A percentile compares a stretch with the other conserved stretches of the same genome.
Conservation (phyloP, 805 yeast genomes). For the Tetrapisispora nanseiensis region DNA sequence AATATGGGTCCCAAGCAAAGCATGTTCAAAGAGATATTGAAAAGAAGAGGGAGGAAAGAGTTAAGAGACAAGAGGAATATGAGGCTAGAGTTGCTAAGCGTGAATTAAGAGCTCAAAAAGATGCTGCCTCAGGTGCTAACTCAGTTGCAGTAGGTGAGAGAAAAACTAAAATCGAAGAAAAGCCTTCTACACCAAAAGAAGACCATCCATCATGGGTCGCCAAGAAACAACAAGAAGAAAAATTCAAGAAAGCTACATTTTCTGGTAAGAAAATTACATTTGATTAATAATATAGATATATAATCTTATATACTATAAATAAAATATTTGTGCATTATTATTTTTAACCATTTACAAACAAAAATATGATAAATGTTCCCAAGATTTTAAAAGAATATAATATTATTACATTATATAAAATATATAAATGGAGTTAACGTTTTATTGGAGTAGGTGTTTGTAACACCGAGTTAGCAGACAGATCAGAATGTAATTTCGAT, state of each 20-base stretch:
- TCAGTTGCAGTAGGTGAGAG: constrained; percentile 8
- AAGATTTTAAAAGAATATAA: not conserved
- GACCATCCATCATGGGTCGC: constrained; percentile 98
- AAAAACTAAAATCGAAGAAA: constrained; percentile 5
- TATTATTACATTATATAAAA: constrained; percentile 1
- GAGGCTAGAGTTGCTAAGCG: constrained; percentile 68
- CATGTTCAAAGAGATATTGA: constrained; percentile 66
- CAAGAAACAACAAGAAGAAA: constrained; percentile 62
- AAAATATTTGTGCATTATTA: not conserved
- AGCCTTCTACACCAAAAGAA: constrained; percentile 5
- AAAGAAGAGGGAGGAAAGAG: constrained; percentile 44
- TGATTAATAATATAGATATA: constrained; percentile 30
- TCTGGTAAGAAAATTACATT: constrained; percentile 79
- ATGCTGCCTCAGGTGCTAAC: constrained; percentile 24
- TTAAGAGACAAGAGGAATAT: constrained; percentile 50
- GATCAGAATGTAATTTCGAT: not conserved
- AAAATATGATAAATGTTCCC: too few relatives aligned
- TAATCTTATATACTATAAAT: not conserved
- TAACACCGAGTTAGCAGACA: constrained; percentile 1
- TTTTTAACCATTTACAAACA: too few relatives aligned
- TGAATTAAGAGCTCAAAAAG: constrained; percentile 39
- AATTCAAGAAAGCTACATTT: constrained; percentile 54
- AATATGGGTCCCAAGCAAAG: constrained; percentile 74
- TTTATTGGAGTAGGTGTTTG: constrained; percentile 2
- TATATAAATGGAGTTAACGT: not conserved